Percentiles rank a stretch among this genome's conserved stretches.
Conservation (phyloP, 2,329 filamentous ascomycete species). For the Xylaria sp. region DNA sequence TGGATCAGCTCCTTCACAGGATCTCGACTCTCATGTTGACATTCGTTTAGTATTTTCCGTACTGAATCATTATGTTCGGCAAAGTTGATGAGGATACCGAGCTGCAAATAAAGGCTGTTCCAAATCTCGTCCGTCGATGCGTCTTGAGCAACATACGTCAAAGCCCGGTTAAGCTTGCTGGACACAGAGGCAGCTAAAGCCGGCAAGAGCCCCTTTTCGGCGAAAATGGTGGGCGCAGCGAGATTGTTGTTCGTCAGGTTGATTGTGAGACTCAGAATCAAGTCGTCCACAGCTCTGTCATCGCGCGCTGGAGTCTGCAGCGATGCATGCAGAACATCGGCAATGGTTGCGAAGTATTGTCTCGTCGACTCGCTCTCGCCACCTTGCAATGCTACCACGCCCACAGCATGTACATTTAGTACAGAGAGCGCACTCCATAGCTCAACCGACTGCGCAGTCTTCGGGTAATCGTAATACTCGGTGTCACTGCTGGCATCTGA, state of each 20-base stretch:
- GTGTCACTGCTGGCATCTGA: conserved; percentile 31
- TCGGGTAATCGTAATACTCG: conserved; percentile 35
- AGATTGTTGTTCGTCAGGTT: conserved; percentile 81
- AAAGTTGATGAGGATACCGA: conserved; percentile 84
- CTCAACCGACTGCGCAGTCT: conserved; percentile 31
- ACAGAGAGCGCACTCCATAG: conserved; percentile 43
- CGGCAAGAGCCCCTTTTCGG: conserved; percentile 51
- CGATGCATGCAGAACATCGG: conserved; percentile 41
- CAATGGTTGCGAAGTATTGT: conserved; percentile 48
- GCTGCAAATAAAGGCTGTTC: conserved; percentile 68
- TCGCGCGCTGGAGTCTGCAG: conserved; percentile 33
- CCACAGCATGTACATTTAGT: conserved; percentile 50
- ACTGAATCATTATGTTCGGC: conserved; percentile 69
- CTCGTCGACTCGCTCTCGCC: conserved; percentile 42
- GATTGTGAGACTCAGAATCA: conserved; percentile 66
- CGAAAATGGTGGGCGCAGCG: conserved; percentile 63
- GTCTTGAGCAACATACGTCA: conserved; percentile 44
- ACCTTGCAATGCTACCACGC: conserved; percentile 39
- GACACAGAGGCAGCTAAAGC: conserved; percentile 47
- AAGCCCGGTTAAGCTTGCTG: conserved; percentile 44
- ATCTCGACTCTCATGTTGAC: conserved; percentile 33
- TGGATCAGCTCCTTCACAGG: conserved; percentile 55
- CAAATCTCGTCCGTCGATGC: conserved; percentile 48
- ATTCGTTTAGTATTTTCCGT: conserved; percentile 43
- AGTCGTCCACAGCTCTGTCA: conserved; percentile 39